phyloP scores from a whole-genome alignment of 2,329 filamentous ascomycete species.

The Tolypocladium ovalisporum region DNA sequence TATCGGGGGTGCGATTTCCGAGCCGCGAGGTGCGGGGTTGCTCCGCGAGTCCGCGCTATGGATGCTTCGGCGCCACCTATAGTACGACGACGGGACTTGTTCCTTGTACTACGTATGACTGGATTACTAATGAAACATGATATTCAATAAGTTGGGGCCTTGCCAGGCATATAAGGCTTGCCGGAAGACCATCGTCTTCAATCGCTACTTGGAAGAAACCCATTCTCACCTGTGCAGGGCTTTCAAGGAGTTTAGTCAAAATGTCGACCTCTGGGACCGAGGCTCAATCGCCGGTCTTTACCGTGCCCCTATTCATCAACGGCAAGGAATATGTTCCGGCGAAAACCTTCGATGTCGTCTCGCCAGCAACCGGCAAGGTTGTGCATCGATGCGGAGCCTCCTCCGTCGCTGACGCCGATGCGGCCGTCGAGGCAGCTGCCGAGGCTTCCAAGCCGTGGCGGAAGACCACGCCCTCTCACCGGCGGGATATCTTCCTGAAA shows the following conservation, averaged over 20 bases:
- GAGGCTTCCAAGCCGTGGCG: slow-evolving; percentile 61
- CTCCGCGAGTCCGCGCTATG: neutral
- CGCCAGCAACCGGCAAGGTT: neutral
- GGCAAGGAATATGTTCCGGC: slow-evolving; percentile 32
- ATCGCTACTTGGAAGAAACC: neutral
- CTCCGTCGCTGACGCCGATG: slow-evolving; percentile 41
- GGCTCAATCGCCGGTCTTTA: neutral
- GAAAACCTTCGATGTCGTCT: slow-evolving; percentile 18
- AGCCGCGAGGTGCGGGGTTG: neutral
- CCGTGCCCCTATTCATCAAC: slow-evolving; percentile 30
- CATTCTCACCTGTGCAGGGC: neutral
- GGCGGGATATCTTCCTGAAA: slow-evolving; percentile 60
- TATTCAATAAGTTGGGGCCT: too few relatives aligned
- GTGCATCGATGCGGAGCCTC: slow-evolving; percentile 32
- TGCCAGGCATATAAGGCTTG: neutral
- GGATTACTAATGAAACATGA: too few relatives aligned
- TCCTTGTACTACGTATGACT: too few relatives aligned
- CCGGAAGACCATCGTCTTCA: neutral
- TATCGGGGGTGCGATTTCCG: neutral
- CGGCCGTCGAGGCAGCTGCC: slow-evolving; percentile 44
- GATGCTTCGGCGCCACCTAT: neutral
- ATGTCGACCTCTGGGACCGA: neutral
- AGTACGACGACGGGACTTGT: neutral
- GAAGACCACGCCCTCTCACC: slow-evolving; percentile 44
- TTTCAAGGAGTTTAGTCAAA: neutral